Base-by-base conservation (phyloP, 495 filamentous ascomycete species). In the Aspergillus incahuasiensis region DNA sequence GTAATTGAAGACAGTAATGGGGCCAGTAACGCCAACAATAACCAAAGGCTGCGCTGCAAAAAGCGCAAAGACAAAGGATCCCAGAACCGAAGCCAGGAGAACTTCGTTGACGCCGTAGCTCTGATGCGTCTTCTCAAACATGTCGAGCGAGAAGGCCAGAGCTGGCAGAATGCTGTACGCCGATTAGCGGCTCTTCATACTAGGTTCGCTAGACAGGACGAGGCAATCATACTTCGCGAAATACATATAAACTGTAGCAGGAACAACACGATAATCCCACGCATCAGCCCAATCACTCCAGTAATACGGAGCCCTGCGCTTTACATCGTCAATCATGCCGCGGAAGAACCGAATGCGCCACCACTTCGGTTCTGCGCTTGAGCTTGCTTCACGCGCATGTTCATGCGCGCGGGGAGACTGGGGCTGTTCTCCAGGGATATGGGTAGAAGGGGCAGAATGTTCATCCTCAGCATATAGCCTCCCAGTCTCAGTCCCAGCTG, bases 1-100 rank as follows among this genome's bases (percentile, higher is more conserved):
- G 57, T 91, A 91, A 63, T 91, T 92, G 60, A 92, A 92, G 18
- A 92, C 88, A 15, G 89, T 90, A 56, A 92, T 92, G 13, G 89
- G 89, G 34, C 82, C 89, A 41, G 89, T 92, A n/a, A 95, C 89
- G 35, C 91, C 91, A 20, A 96, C 91, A 72, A 95, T 95, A 19
- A 89, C 86, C 61, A 94, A 65, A 28, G 89, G 89, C 67, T 94
- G 89, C 25, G 87, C 88, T 2, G 88, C 85, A 41, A 88, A 74
- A 13, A 92, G 58, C 6, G 86, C 75, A 63, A 94, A 94, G 0
- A 92, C 89, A 1, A 90, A 80, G 16, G 88, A 79, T 1, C 86
- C 89, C 21, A 92, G 74, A 20, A 91, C 88, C 15, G 88, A 91
- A 1, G 89, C 79, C 54, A 94, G 74, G 30, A 94, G 74, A 15